phyloP scores from a whole-genome alignment of 345 rosid species.

The Lenwebbia sp. region DNA sequence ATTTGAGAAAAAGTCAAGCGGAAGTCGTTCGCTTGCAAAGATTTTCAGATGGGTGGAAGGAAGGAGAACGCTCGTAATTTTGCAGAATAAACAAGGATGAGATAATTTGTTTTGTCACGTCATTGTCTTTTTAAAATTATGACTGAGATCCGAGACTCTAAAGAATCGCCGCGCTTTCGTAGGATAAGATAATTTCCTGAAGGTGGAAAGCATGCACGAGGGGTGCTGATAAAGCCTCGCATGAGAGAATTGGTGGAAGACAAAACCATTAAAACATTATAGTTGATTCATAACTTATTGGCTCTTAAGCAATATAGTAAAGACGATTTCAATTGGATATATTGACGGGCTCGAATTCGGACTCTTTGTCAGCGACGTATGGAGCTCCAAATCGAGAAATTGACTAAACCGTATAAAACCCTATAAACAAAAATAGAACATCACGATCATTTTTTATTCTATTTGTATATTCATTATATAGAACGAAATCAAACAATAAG shows the following conservation, averaged over 20 bases:
- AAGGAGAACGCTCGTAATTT: neutral
- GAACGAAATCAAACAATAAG: neutral
- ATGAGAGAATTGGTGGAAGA: neutral
- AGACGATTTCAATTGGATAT: accelerated
- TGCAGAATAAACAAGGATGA: neutral
- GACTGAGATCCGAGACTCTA: neutral
- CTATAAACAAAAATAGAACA: neutral
- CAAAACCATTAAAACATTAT: neutral
- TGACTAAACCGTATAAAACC: neutral
- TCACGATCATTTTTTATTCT: neutral
- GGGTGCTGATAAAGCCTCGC: accelerated
- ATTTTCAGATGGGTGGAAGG: neutral
- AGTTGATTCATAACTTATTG: neutral
- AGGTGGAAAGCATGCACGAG: accelerated
- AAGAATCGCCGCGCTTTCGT: neutral
- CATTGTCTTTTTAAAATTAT: neutral
- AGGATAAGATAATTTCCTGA: neutral
- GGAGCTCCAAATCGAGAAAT: neutral
- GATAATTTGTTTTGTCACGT: neutral
- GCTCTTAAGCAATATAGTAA: neutral
- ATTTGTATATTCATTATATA: neutral
- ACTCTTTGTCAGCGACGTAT: neutral
- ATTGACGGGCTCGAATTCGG: accelerated
- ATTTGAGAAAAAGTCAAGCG: neutral
- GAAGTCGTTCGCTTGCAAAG: neutral